phyloP scores from a whole-genome alignment of 1,284 basidiomycete genomes.

The Exobasidium rhododendri region DNA sequence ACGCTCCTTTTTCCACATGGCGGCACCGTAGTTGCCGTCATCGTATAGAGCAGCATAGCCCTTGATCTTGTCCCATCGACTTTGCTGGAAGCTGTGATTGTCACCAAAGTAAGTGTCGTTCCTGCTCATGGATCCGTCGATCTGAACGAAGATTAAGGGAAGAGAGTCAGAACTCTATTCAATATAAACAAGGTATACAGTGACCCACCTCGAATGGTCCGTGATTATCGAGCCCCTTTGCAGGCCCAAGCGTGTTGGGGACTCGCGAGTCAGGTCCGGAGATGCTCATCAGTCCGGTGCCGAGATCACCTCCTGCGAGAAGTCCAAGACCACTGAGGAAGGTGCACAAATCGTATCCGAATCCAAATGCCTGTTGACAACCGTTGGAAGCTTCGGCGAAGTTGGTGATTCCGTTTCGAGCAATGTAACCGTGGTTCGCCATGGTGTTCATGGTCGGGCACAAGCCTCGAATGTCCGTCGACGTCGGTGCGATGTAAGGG shows the following conservation, averaged over 20 bases:
- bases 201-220: slow-evolving; percentile 19
- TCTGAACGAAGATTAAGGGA: slow-evolving; percentile 1
- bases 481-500: slow-evolving; percentile 16
- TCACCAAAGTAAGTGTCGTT: slow-evolving; percentile 18
- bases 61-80: slow-evolving; percentile 15
- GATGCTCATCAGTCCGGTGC: slow-evolving; percentile 14
- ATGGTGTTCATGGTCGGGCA: slow-evolving; percentile 22
- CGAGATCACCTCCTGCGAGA: slow-evolving; percentile 17
- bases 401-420: slow-evolving; percentile 17
- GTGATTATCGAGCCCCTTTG: slow-evolving; percentile 16
- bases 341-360: slow-evolving; percentile 14
- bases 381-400: slow-evolving; percentile 18
- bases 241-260: slow-evolving; percentile 11
- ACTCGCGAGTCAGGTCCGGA: slow-evolving; percentile 13
- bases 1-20: slow-evolving; percentile 11
- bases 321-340: slow-evolving; percentile 20
- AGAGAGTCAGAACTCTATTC: background rate
- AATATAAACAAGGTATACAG: background rate
- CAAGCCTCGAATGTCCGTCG: slow-evolving; percentile 18
- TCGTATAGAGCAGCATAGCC: slow-evolving; percentile 15
- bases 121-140: slow-evolving; percentile 20
- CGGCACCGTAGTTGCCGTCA: slow-evolving; percentile 14
- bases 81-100: slow-evolving; percentile 18
- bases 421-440: slow-evolving; percentile 21
- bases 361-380: slow-evolving; percentile 15